Base-by-base conservation (phyloP, 305 asterid genomes). In the Plantago coronopus region DNA sequence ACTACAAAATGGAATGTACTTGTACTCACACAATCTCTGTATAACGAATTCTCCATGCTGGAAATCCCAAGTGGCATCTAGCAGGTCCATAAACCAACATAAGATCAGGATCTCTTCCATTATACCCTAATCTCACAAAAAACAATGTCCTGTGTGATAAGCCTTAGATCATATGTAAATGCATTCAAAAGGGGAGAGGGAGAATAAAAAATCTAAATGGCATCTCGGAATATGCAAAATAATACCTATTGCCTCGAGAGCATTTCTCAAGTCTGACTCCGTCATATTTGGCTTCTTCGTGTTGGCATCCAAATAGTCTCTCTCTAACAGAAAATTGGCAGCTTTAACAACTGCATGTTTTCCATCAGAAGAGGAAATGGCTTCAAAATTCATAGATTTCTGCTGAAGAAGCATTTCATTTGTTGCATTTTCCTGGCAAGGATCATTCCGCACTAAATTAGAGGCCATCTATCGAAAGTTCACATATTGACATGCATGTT, bases 1-100 rank as follows among this genome's bases (percentile, higher is more conserved):
- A 61, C 29, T 37, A 5, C 14, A 59, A 48, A n/a, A 46, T 69
- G 48, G 12, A 51, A 42, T 53, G 69, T 17, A 37, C 46, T 57
- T 65, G 29, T 43, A 81, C 98, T 86, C 61, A 89, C 98, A 81
- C 90, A 51, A 91, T 86, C 83, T 91, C 98, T 16, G 97, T 83
- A 79, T 91, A 91, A 53, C 94, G 95, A 57, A 86, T 71, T 78
- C 97, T 86, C 98, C 98, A 91, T 34, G 97, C 86, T n/a, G 97
- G 98, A 76, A 89, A 91, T 14, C 98, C 98, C 45, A 84, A 74
- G 77, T 91, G 97, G 81, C 97, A 82, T 81, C 99, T 85, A 62
- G 84, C 81, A 44, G 95, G 95, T 40, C 88, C 99, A 63, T 87
- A 94, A 66, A 94, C 72, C 67, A 94, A 79, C 79, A 94, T 74